Evolutionary conservation across 129 eudicot genomes (phyloP), one percentile per base, ranked within the genome.

Genomic region (Pseudognaphalium luteoalbum): DNA sequence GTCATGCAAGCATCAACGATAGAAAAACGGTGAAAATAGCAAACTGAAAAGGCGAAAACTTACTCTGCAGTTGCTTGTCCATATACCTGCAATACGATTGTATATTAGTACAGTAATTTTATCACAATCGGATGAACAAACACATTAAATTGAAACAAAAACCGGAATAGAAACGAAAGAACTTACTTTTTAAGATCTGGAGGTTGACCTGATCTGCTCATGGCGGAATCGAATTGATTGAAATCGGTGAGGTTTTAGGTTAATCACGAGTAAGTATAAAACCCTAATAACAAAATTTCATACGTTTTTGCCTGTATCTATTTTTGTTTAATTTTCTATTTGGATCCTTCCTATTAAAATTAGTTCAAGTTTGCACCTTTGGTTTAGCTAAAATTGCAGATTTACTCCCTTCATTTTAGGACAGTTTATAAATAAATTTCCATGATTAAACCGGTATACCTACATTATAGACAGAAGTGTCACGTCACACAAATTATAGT

Each of bases 151-250:
- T 44, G 5, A 59, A 32, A 22, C 59, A 68, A 73, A 56, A 56
- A 56, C 6, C 3, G 62, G 14, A 25, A 37, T 7, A 66, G 33
- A 3, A 3, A 12, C 16, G 32, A 21, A 3, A 1, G 5, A 4
- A 8, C 83, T 75, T 79, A 86, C 93, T 88, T 88, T 72, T 88
- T 88, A 75, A 88, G 93, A 84, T 88, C 93, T 60, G 93, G 93
- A 50, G 90, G 93, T 84, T 88, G 93, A 1, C 90, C 93, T 50
- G 93, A 88, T 76, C 90, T 80, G 86, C 93, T 88, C 93, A 88
- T 88, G 78, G 71, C 66, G 77, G 52, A 83, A 5, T 5, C 20
- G 42, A 35, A 37, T 54, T 72, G 74, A 7, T 37, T 25, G 78
- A 25, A 69, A 72, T 42, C 41, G 51, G 29, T 11, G 52, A 44